Evolutionary conservation across 352 stramenopile genomes (phyloP), one percentile per base, ranked within the genome.

Genomic region (Pythium rhizo-oryzae): DNA sequence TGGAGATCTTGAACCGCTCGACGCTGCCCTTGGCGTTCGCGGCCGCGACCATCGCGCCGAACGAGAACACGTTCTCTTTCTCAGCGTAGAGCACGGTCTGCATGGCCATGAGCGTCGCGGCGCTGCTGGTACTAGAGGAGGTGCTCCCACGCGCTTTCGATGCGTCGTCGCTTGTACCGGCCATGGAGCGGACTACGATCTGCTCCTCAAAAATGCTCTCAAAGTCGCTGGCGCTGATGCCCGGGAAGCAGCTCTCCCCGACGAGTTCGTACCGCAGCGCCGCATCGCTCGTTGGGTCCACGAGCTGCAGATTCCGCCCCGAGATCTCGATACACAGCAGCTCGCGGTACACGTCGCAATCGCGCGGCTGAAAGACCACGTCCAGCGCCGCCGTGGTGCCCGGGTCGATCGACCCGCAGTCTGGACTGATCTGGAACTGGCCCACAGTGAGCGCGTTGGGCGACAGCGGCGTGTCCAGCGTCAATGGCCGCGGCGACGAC

Each of bases 121-220:
- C 39, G 8, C 15, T 68, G 57, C 15, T 62, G n/a, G 4, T 58
- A 12, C 33, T 51, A 1, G 16, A 1, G 84, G 78, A n/a, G n/a
- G 16, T 8, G 35, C 37, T 15, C 19, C 37, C 21, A 25, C 39
- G 11, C 2, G 53, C 5, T 24, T 35, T 23, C 4, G 21, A 8
- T 0, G 21, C 39, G 4, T 61, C 54, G 6, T 61, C 37, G 19
- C 25, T 16, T 2, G 54, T 16, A 23, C 50, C 51, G 0, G 76
- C 80, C 44, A 98, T 74, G 0, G 85, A 89, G 3, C 74, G 80
- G 44, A 98, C 80, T n/a, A 99, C 92, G 8, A 90, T 93, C 67
- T 99, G 96, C 77, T 98, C 96, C 70, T 99, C 96, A 59, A 99
- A 99, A 56, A 99, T 98, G 47, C 75, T 89, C 30, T 97, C 80